These are phyloP conservation scores for Ensete glaucum DNA, from an alignment of 176 grass and related monocot species.

Conservation along the genomic window DNA sequence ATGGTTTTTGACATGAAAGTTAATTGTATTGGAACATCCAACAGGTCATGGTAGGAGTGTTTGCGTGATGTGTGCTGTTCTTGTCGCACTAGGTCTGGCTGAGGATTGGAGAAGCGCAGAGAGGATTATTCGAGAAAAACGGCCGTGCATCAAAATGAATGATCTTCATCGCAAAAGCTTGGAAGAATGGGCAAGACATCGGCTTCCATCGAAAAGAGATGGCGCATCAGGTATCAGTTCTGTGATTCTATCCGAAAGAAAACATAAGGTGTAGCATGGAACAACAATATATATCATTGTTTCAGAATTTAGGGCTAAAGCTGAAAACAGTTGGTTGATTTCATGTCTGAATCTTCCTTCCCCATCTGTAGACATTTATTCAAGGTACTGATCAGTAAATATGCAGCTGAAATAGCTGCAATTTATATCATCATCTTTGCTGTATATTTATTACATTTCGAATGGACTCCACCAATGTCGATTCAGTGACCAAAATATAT, in stretches of 20 bases:
- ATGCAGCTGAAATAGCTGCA: background rate
- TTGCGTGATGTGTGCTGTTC: conserved; percentile 65
- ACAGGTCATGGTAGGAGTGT: conserved; percentile 91
- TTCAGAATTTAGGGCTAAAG: background rate
- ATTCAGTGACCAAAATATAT: too few species aligned
- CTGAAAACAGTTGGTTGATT: background rate
- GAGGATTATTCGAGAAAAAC: conserved; percentile 57
- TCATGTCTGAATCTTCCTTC: background rate
- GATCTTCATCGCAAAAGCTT: conserved; percentile 61
- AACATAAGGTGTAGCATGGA: background rate
- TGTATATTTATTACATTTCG: too few species aligned
- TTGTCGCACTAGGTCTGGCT: conserved; percentile 50
- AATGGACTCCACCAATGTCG: too few species aligned
- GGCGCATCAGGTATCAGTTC: background rate
- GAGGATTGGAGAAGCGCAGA: conserved; percentile 70
- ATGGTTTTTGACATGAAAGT: background rate
- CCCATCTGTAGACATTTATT: background rate
- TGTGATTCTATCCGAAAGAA: conserved; percentile 2
- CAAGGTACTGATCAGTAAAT: background rate
- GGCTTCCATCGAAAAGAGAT: conserved; percentile 34
- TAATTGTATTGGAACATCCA: background rate
- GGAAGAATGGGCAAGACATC: conserved; percentile 59
- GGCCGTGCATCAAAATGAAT: conserved; percentile 71
- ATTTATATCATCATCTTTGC: too few species aligned
- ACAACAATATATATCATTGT: background rate